Evolutionary conservation across 345 rosid genomes (phyloP), one percentile per base, ranked within the genome.

Genomic region (Eucalyptus leucophloia): DNA sequence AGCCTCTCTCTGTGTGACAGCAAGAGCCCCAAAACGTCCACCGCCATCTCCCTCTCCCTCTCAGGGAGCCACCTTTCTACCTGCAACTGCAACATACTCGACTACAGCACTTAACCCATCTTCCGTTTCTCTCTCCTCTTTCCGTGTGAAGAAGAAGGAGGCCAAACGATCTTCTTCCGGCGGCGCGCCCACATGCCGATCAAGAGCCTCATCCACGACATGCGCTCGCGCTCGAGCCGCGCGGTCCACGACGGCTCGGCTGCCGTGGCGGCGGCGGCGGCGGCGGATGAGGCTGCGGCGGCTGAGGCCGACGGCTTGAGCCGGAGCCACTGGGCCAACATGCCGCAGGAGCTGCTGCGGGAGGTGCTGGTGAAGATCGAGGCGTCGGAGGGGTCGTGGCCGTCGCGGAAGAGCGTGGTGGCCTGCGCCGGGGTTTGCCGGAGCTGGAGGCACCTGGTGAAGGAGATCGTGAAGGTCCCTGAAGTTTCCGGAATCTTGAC

Each of bases 351-450:
- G 94, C 92, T 98, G 19, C 86, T 98, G 53, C 92, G 97, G 49
- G 99, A 96, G 86, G 94, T 96, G 49, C 91, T 98, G 30, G 89
- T 89, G 53, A 95, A 92, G 90, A 93, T 97, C 49, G 99, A 97
- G 93, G 91, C 93, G 49, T 91, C 94, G 7, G 98, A 97, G 89
- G 91, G 87, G 87, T 88, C 91, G 34, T 98, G 99, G 99, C 99
- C 99, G 4, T 88, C 91, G 7, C 93, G 98, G 60, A 94, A 90
- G 90, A 93, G 88, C 88, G 98, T 97, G 49, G 99, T 97, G 58
- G 98, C 97, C 89, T 96, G 98, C 86, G 98, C 97, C 45, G 95
- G 98, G 5, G 99, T 98, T 10, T 98, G 99, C 87, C 93, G 95
- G 88, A 91, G 92, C 21, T 98, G 99, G 99, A 90, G 99, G 30